These are phyloP conservation scores for Apiotrichum gracile DNA, from an alignment of 1,284 basidiomycete genomes.

Conservation along the genomic window DNA sequence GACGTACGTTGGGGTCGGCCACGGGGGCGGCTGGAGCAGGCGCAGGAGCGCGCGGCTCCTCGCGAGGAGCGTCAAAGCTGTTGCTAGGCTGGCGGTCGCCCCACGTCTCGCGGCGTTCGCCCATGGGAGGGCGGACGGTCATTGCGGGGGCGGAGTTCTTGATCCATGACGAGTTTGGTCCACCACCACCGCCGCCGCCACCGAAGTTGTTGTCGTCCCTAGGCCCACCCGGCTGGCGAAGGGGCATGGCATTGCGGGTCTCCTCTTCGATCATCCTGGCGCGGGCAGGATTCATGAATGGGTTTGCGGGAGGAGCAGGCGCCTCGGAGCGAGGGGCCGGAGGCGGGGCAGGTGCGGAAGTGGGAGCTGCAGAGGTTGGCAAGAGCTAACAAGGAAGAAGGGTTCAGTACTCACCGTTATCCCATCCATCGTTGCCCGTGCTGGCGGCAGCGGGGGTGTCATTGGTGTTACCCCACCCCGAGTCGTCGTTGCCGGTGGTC, in stretches of 20 bases:
- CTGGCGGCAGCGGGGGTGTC: neutral
- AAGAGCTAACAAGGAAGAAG: too few relatives aligned
- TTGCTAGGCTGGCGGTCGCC: neutral
- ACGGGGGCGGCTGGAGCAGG: too few relatives aligned
- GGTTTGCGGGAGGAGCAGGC: neutral
- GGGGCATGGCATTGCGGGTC: neutral
- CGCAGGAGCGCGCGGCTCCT: too few relatives aligned
- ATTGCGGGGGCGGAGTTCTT: neutral
- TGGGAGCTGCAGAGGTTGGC: too few relatives aligned
- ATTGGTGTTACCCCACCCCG: neutral
- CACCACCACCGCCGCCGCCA: neutral
- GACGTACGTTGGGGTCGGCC: too few relatives aligned
- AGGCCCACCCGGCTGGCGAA: neutral
- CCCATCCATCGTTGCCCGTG: neutral
- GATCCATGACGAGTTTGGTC: neutral
- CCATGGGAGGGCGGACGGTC: neutral
- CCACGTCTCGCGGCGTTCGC: neutral
- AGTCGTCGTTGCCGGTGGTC: too few relatives aligned
- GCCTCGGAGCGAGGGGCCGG: neutral
- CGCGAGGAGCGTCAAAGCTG: neutral
- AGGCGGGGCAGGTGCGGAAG: too few relatives aligned
- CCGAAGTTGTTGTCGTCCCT: neutral
- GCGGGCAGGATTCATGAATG: conserved; percentile 5
- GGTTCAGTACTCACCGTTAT: too few relatives aligned
- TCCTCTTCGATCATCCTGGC: conserved; percentile 2